Evolutionary conservation across 805 yeast species (phyloP).

Genomic region (Wickerhamiella galacta): DNA sequence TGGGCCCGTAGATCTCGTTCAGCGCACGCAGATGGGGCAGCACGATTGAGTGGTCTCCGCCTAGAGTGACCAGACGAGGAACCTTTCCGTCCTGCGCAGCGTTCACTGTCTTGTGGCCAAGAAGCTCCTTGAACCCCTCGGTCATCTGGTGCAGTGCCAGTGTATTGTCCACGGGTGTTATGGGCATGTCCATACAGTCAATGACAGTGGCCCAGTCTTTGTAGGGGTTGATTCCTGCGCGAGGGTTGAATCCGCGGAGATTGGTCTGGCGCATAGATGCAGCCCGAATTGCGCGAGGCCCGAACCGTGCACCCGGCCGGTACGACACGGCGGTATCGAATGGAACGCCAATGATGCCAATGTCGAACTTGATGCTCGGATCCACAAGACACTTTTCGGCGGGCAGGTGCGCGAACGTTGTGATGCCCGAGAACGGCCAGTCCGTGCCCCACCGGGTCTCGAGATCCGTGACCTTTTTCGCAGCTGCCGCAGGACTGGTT

Average conservation of each 20-base stretch:
- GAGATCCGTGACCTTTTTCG: too few relatives aligned
- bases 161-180: slow-evolving; percentile 50
- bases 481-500: too few relatives aligned
- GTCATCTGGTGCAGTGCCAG: slow-evolving; percentile 50
- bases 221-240: slow-evolving; percentile 49
- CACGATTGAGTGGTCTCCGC: slow-evolving; percentile 71
- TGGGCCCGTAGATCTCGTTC: slow-evolving; percentile 41
- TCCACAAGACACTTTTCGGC: slow-evolving; percentile 38
- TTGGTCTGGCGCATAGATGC: slow-evolving; percentile 40
- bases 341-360: slow-evolving; percentile 65
- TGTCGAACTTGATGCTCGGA: slow-evolving; percentile 36
- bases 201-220: slow-evolving; percentile 34
- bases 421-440: slow-evolving; percentile 38
- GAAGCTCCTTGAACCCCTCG: slow-evolving; percentile 37
- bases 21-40: slow-evolving; percentile 58
- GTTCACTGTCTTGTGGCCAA: slow-evolving; percentile 20
- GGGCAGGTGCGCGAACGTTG: slow-evolving; percentile 56
- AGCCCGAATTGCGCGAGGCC: slow-evolving; percentile 33
- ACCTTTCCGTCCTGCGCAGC: slow-evolving; percentile 19
- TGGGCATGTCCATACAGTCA: slow-evolving; percentile 56
- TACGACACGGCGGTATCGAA: slow-evolving; percentile 71
- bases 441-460: slow-evolving; percentile 53
- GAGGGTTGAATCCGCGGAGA: slow-evolving; percentile 50
- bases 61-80: slow-evolving; percentile 55
- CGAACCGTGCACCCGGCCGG: slow-evolving; percentile 71